Base-by-base conservation (phyloP, 768 basidiomycete species). In the Russula sp. region DNA sequence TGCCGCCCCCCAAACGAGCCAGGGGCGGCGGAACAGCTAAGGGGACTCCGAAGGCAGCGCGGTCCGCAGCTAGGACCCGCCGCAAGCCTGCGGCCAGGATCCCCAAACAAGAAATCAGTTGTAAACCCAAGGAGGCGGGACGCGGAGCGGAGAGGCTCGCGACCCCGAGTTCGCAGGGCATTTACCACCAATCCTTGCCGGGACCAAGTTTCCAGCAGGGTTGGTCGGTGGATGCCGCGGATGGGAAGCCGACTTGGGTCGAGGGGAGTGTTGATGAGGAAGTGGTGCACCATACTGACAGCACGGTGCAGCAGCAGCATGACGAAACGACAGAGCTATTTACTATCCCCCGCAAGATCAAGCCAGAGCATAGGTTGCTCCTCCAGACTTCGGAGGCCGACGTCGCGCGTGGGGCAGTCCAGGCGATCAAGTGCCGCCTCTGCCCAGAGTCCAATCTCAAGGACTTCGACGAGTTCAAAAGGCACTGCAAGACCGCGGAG, bases 351-450 rank as follows among this genome's bases (percentile, higher is more conserved):
- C 36, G 22, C 22, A 20, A 3, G 13, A 9, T 61, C n/a, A 34
- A 42, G 10, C 8, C 16, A 3, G 8, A 7, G n/a, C 22, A 53
- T 14, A 14, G 16, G 6, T 18, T 9, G 6, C 32, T 63, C 10
- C 34, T 63, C 0, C 22, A 22, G 24, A 22, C 56, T 8, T 32
- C 62, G 10, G 11, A 18, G 11, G 40, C n/a, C 18, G 56, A 52
- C 20, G n/a, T 8, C 32, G 32, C 24, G 11, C 20, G 42, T 2
- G 20, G 50, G 0, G 20, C 30, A 1, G 24, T 58, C 24, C 22
- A 22, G 2, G 50, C 2, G 10, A 40, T 63, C 24, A 53, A 34
- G 50, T 63, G 62, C 24, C 32, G 40, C 5, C 32, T 63, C 32
- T 52, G 57, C 42, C 50, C 50, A 10, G 3, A 20, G n/a, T n/a